These are phyloP conservation scores for Eucalyptus urophylla DNA, from an alignment of 345 rosid species.

Conservation along the genomic window DNA sequence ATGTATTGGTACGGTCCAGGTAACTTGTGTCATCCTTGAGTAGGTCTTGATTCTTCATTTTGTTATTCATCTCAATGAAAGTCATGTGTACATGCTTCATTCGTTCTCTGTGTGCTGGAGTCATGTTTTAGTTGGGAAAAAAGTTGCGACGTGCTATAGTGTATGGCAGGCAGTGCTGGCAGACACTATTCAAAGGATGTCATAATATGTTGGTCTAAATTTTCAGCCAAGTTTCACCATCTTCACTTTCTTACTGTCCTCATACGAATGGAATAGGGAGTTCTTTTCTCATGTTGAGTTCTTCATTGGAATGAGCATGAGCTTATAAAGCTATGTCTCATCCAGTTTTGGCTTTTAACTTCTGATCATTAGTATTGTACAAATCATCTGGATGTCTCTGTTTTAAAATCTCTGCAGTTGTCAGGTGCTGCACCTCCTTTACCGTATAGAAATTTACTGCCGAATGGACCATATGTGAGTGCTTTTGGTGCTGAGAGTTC, in stretches of 20 bases:
- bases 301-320: neutral
- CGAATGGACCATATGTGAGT: conserved; percentile 48
- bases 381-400: neutral
- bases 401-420: conserved; percentile 40
- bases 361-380: neutral
- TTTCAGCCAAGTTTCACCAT: neutral
- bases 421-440: conserved; percentile 88
- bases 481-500: conserved; percentile 43
- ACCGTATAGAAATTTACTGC: conserved; percentile 62
- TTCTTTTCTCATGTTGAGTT: neutral
- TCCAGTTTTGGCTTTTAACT: neutral
- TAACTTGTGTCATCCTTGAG: neutral
- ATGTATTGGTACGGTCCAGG: neutral
- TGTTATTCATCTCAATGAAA: neutral
- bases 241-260: neutral
- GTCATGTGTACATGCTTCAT: neutral
- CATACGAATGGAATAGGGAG: neutral
- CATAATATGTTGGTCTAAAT: neutral
- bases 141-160: neutral
- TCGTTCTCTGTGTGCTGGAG: neutral
- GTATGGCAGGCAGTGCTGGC: neutral
- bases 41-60: neutral
- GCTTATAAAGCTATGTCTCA: neutral
- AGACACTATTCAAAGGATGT: neutral
- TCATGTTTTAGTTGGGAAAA: neutral